Conservation (phyloP, 306 rosid genomes). For the Cotoneaster glaucophyllus region DNA sequence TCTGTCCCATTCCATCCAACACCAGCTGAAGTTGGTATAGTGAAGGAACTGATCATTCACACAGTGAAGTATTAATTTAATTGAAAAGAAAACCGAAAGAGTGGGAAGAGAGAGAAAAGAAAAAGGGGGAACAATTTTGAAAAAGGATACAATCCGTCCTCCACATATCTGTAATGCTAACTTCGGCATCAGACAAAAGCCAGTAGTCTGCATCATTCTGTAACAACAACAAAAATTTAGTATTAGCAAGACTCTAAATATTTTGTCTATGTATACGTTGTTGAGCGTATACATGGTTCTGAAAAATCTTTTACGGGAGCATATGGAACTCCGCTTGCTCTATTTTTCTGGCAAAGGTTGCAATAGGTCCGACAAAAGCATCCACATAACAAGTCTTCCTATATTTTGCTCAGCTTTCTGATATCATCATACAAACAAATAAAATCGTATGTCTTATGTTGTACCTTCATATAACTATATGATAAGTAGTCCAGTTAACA, state of each 20-base stretch:
- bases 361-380: background rate
- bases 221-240: constrained; percentile 17
- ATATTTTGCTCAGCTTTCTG: background rate
- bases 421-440: background rate
- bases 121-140: constrained; percentile 11
- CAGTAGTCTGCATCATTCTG: constrained; percentile 97
- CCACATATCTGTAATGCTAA: constrained; percentile 99
- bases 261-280: background rate
- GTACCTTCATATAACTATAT: background rate
- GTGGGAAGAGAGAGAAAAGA: background rate
- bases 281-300: background rate
- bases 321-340: background rate
- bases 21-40: constrained; percentile 45
- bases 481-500: background rate
- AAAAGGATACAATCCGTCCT: constrained; percentile 82
- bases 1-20: constrained; percentile 73
- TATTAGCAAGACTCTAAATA: background rate
- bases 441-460: background rate
- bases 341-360: background rate
- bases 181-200: constrained; percentile 93
- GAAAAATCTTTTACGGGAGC: background rate
- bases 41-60: constrained; percentile 31
- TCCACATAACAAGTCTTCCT: background rate
- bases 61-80: background rate
- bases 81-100: background rate